Base-by-base conservation (phyloP, 2,329 filamentous ascomycete species). In the Epichloe amarillans region DNA sequence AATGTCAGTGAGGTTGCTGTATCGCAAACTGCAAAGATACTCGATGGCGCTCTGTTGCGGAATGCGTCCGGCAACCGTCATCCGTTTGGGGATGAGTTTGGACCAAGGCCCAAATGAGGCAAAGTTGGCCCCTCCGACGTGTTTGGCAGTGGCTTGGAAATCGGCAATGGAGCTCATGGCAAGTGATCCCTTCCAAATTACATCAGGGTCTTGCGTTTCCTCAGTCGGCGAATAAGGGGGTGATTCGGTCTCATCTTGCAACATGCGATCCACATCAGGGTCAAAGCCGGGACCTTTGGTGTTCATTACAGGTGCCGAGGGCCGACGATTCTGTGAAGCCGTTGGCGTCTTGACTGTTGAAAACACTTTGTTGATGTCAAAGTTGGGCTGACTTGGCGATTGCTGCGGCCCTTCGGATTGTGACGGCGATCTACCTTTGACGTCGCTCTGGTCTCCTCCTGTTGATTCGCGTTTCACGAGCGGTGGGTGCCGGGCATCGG, bases 301-400 rank as follows among this genome's bases (percentile, higher is more conserved):
- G 14, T 70, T 63, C 58, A 66, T 56, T 41, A 68, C 66, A 37
- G 72, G 68, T 50, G 76, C 69, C 45, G 74, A 80, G 41, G 72
- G 66, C 44, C 74, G 71, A 40, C 72, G 71, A 55, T 65, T 69
- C 52, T 69, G 66, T 46, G 73, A 66, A 52, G 67, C 64, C 47
- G 76, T 72, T 56, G 89, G 88, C 2, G 88, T 93, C 58, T 84
- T 83, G 40, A 94, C 87, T 56, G 83, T 86, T 5, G 83, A 85
- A 65, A 90, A 93, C 26, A 95, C 88, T 54, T 86, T 86, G 60
- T 87, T 83, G 62, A 95, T 87, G 61, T 95, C 86, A 60, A 94
- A 95, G 59, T 82, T 76, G 10, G 75, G 68, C 47, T 71, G 68
- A 50, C 64, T 73, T 1, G 80, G 77, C 1, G 82, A 78, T 4